Percentiles rank a stretch among this genome's conserved stretches.
phyloP scores from a whole-genome alignment of 345 rosid species.

The Sapria himalayana region DNA sequence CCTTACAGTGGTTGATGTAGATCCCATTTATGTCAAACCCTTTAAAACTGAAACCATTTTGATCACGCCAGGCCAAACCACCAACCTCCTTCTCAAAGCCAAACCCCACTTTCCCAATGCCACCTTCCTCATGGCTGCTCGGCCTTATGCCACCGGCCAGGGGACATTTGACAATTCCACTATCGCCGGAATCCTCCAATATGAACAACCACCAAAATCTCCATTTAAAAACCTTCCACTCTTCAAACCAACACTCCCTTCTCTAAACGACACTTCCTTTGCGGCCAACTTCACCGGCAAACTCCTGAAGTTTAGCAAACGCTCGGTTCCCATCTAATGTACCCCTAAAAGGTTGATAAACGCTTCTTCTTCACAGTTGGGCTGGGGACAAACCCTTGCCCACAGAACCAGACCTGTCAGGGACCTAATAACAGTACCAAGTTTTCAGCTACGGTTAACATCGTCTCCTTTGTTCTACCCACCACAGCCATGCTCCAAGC shows the following conservation, averaged over 20 bases:
- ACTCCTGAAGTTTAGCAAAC: conserved; percentile 28
- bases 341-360: conserved; percentile 26
- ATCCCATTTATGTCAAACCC: conserved; percentile 22
- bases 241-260: conserved; percentile 28
- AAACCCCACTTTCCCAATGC: conserved; percentile 21
- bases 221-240: conserved; percentile 19
- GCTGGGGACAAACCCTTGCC: conserved; percentile 36
- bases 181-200: conserved; percentile 19
- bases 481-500: conserved; percentile 44
- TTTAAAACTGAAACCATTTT: conserved; percentile 19
- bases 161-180: conserved; percentile 38
- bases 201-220: conserved; percentile 11
- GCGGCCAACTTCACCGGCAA: conserved; percentile 23
- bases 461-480: conserved; percentile 37
- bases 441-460: conserved; percentile 46
- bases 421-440: conserved; percentile 46
- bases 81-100: conserved; percentile 25
- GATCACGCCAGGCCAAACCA: conserved; percentile 27
- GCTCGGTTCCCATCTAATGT: conserved; percentile 31
- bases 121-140: conserved; percentile 33
- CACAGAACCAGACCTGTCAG: conserved; percentile 32
- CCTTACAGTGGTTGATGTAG: conserved; percentile 22
- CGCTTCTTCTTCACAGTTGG: conserved; percentile 35
- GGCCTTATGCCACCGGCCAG: conserved; percentile 46
- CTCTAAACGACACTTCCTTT: conserved; percentile 32